Conservation (phyloP, 2,329 filamentous ascomycete species). For the Pseudogymnoascus sp. region DNA sequence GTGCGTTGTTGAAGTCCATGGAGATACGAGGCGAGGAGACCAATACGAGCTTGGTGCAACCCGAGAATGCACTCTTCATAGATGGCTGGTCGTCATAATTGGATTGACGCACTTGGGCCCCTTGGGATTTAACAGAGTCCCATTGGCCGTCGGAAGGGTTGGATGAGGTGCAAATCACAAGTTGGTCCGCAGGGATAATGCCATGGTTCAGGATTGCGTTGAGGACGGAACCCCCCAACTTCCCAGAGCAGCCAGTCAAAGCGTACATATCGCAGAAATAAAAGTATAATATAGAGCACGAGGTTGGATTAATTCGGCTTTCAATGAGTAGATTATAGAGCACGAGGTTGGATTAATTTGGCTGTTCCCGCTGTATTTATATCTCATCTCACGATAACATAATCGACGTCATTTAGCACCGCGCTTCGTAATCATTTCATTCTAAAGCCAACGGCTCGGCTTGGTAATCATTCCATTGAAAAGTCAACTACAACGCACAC, state of each 20-base stretch:
- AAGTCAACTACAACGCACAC: background rate
- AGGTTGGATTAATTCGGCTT: background rate
- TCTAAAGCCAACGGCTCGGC: background rate
- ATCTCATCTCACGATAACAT: constrained; percentile 1
- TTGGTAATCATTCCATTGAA: constrained; percentile 2
- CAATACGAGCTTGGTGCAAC: constrained; percentile 26
- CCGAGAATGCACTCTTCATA: constrained; percentile 10
- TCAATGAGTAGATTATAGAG: background rate
- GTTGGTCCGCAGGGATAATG: constrained; percentile 13
- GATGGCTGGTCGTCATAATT: constrained; percentile 14
- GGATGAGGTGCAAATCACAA: constrained; percentile 19
- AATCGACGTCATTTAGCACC: background rate
- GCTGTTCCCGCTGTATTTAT: background rate
- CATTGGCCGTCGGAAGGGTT: constrained; percentile 25
- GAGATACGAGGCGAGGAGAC: constrained; percentile 24
- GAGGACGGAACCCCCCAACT: constrained; percentile 17
- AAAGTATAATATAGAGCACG: background rate
- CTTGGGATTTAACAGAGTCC: constrained; percentile 20
- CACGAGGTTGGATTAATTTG: background rate
- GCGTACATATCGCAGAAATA: constrained; percentile 5
- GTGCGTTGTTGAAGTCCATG: constrained; percentile 35
- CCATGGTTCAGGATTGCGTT: constrained; percentile 14
- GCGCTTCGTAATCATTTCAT: background rate
- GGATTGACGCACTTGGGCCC: constrained; percentile 15
- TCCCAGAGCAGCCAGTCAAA: constrained; percentile 17